phyloP scores from a whole-genome alignment of 495 filamentous ascomycete species.

The Poronia punctata region DNA sequence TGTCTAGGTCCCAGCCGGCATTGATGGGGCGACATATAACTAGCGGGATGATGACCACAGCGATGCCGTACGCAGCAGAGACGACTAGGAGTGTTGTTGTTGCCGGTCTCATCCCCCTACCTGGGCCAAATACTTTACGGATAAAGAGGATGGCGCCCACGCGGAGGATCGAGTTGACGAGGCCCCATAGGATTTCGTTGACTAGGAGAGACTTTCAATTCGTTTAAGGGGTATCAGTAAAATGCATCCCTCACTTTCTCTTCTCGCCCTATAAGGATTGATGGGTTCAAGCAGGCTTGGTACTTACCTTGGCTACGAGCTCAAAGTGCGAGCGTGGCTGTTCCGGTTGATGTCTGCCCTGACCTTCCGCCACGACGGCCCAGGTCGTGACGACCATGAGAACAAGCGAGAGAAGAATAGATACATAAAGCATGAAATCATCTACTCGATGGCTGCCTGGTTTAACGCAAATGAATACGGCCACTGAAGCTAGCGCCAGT shows the following conservation, averaged over 20 bases:
- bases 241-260: too few species aligned
- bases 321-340: conserved; percentile 1
- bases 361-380: conserved; percentile 2
- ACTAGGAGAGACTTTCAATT: neutral
- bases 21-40: neutral
- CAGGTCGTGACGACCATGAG: conserved; percentile 1
- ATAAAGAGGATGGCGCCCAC: neutral
- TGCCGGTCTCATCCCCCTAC: neutral
- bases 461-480: neutral
- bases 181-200: conserved; percentile 1
- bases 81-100: neutral
- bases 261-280: too few species aligned
- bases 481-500: neutral
- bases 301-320: neutral
- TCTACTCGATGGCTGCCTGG: neutral
- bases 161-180: conserved; percentile 1
- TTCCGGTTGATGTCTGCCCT: neutral
- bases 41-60: neutral
- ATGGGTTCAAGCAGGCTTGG: too few species aligned
- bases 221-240: neutral
- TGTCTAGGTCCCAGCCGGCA: neutral
- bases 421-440: neutral
- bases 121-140: neutral
- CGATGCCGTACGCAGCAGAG: neutral
- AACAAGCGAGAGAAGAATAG: neutral